A percentile compares a stretch with the other conserved stretches of the same genome.
Conservation (phyloP, 179 eudicot genomes). For the Spergularia azorica region DNA sequence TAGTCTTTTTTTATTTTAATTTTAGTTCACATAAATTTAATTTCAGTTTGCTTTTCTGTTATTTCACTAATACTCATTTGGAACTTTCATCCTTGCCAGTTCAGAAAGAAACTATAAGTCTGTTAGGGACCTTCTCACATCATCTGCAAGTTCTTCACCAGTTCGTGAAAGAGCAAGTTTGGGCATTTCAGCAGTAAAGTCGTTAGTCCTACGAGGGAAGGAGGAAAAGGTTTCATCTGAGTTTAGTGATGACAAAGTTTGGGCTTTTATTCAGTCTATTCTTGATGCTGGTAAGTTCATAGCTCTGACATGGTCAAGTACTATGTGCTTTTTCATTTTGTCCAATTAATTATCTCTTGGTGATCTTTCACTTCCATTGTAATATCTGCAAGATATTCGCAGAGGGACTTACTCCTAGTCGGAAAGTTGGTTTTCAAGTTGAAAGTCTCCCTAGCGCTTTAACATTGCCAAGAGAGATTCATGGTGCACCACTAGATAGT, state of each 20-base stretch:
- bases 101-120: constrained; percentile 62
- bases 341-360: constrained; percentile 33
- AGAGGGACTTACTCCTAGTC: constrained; percentile 73
- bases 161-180: constrained; percentile 80
- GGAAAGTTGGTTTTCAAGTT: constrained; percentile 51
- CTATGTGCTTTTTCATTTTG: not conserved
- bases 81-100: constrained; percentile 38
- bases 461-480: constrained; percentile 72
- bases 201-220: constrained; percentile 75
- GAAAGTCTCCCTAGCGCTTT: constrained; percentile 45
- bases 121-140: constrained; percentile 64
- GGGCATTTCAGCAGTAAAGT: constrained; percentile 77
- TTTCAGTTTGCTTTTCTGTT: not conserved
- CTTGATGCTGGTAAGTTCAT: constrained; percentile 69
- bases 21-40: not conserved
- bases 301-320: constrained; percentile 19
- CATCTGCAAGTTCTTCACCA: constrained; percentile 84
- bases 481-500: constrained; percentile 81
- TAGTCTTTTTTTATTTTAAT: not conserved
- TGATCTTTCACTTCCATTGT: constrained; percentile 65
- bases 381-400: constrained; percentile 82
- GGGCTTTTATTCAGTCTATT: constrained; percentile 60
- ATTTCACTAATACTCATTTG: not conserved
- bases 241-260: constrained; percentile 62
- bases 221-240: constrained; percentile 69